Evolutionary conservation across 345 rosid genomes (phyloP), one percentile per base, ranked within the genome.

Genomic region (Crucihimalaya himalaica): DNA sequence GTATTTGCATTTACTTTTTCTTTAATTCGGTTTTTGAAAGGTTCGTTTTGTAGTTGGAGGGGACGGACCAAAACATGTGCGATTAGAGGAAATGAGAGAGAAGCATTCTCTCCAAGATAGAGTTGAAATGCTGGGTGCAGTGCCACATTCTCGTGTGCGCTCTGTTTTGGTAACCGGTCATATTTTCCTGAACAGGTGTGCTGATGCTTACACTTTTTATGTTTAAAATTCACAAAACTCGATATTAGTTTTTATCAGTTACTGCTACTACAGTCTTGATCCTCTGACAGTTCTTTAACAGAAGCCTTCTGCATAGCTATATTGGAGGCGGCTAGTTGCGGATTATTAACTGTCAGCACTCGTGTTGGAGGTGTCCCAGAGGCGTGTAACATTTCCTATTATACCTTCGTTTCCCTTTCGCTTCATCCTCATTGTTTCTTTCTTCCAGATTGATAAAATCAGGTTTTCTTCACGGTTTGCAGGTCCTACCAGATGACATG

Each of bases 281-380:
- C 73, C 50, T 69, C 25, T 71, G 62, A 72, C 90, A 95, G 99
- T 83, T 95, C 97, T 70, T 84, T 95, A 72, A 95, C 99, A 27
- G 97, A 95, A 86, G 99, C 97, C 10, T 95, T 95, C 81, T 95
- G 97, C 91, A 95, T 95, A 78, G 97, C 99, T 72, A 92, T 92
- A 66, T 82, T 95, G 71, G 99, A 95, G 80, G 97, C 99, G 35
- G 97, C 99, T 76, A 95, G 99, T 81, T 92, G 97, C 61, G 97
- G 99, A 76, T 81, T 95, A 60, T 79, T 95, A 72, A 95, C 99
- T 6, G 93, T 95, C 64, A 95, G 97, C 70, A 90, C 99, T 63
- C 89, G 92, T 39, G 97, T 95, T 31, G 97, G 97, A 71, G 99
- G 97, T 66, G 99, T 95, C 46, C 99, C 97, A 0, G 97, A 95